Evolutionary conservation across 306 rosid species (phyloP), one percentile per base, ranked within the genome.

Genomic region (Cicer cuneatum): DNA sequence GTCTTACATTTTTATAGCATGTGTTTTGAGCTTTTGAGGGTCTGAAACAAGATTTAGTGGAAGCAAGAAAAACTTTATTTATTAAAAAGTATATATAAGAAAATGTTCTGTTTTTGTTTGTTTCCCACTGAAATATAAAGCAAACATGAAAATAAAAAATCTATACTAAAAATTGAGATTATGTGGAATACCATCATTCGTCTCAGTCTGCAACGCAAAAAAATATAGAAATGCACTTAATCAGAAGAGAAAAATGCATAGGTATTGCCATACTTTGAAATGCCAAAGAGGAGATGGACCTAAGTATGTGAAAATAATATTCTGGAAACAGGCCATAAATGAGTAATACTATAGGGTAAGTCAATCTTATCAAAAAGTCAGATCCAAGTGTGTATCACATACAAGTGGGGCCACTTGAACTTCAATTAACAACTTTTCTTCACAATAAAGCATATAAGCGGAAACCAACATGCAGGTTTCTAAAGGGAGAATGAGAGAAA

Each of bases 371-470:
- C 49, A 33, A 19, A 18, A 18, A 45, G 15, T 57, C 49, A 14
- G 10, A 65, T 37, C 69, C 62, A 51, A 19, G 39, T 41, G 19
- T 13, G 8, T 46, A 33, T 18, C 40, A 63, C 52, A 46, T 35
- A 39, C 9, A 54, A 45, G 41, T 46, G 45, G 58, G 42, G 68
- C 75, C 43, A 54, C 59, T 39, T 47, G 41, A 69, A 45, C 41
- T 70, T 33, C 65, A 37, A 16, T 10, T 37, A 40, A 60, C 46
- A 47, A 71, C 33, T 56, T 24, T n/a, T 67, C 10, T 16, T 1
- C 70, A 76, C 10, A 71, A 76, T 11, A 63, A 71, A 12, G 38
- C 72, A 68, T 67, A 58, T 49, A 45, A 47, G 52, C 38, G 46
- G 3, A 15, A 48, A 61, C 68, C 37, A 68, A 29, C 14, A 41